Percentiles rank a stretch among this genome's conserved stretches.
Conservation (phyloP, 2,329 filamentous ascomycete species). For the Colletotrichum tofieldiae region DNA sequence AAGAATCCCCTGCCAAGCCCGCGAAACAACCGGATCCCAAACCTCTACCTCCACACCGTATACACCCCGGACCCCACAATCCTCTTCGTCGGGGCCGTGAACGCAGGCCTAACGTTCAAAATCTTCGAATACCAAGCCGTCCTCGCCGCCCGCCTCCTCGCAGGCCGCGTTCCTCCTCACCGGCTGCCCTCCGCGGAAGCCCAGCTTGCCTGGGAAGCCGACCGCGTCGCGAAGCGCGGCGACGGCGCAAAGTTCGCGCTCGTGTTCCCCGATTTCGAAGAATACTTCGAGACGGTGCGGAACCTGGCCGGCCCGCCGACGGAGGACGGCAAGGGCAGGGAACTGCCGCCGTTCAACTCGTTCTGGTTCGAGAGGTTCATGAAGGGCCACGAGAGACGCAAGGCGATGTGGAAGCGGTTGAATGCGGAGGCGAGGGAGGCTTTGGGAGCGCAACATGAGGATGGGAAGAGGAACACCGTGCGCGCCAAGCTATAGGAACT, state of each 20-base stretch:
- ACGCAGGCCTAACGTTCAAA: conserved; percentile 75
- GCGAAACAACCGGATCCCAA: conserved; percentile 69
- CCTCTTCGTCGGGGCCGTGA: conserved; percentile 71
- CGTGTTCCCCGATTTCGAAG: conserved; percentile 74
- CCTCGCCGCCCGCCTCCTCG: conserved; percentile 70
- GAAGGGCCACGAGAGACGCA: conserved; percentile 69
- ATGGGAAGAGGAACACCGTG: not conserved
- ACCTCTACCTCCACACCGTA: conserved; percentile 72
- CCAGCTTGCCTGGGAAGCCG: conserved; percentile 70
- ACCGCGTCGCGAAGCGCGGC: conserved; percentile 67
- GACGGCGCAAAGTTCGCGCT: conserved; percentile 72
- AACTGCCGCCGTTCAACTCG: conserved; percentile 60
- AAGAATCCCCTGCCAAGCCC: conserved; percentile 41
- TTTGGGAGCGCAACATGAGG: not conserved
- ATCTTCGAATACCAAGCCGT: conserved; percentile 80
- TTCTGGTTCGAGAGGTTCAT: conserved; percentile 67
- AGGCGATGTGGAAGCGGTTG: conserved; percentile 69
- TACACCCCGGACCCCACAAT: conserved; percentile 68
- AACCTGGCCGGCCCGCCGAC: conserved; percentile 64
- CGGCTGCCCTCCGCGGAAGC: conserved; percentile 63
- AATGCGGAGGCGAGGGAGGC: conserved; percentile 54
- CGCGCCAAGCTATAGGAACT: not conserved
- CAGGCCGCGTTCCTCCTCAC: conserved; percentile 60
- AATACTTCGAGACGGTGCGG: conserved; percentile 74
- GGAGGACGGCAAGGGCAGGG: conserved; percentile 58